These are phyloP conservation scores for Chaetoscypha palmicola DNA, from an alignment of 2,329 filamentous ascomycete species.

Conservation along the genomic window DNA sequence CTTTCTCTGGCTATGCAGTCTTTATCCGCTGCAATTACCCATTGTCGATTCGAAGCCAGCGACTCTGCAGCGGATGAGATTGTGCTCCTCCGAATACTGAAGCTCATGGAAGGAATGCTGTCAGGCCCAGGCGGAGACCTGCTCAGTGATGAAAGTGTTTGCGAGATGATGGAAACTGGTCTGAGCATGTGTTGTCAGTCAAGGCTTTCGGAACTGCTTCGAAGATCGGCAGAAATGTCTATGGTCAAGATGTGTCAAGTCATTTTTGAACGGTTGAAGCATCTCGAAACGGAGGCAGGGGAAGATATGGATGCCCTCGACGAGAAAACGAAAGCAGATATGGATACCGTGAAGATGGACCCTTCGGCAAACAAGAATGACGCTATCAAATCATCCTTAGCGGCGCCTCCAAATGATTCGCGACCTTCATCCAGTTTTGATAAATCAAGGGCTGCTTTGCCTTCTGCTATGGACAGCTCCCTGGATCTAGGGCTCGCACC, in stretches of 20 bases:
- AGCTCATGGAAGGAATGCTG: slow-evolving; percentile 98
- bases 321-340: slow-evolving; percentile 57
- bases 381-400: slow-evolving; percentile 47
- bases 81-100: slow-evolving; percentile 86
- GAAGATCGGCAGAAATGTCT: slow-evolving; percentile 86
- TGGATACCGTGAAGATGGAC: slow-evolving; percentile 77
- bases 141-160: slow-evolving; percentile 95
- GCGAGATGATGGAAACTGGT: slow-evolving; percentile 98
- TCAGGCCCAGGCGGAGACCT: slow-evolving; percentile 87
- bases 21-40: slow-evolving; percentile 88
- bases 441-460: slow-evolving; percentile 24
- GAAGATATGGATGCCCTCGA: slow-evolving; percentile 61
- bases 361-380: slow-evolving; percentile 62
- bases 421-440: slow-evolving; percentile 38
- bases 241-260: slow-evolving; percentile 99
- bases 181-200: slow-evolving; percentile 95
- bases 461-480: slow-evolving; percentile 18
- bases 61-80: slow-evolving; percentile 94
- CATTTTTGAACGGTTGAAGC: slow-evolving; percentile 89
- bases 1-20: slow-evolving; percentile 90
- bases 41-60: slow-evolving; percentile 95
- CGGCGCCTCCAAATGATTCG: slow-evolving; percentile 33
- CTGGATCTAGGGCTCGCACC: slow-evolving; percentile 25
- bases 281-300: slow-evolving; percentile 69
- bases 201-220: slow-evolving; percentile 81